A percentile compares a stretch with the other conserved stretches of the same genome.
Conservation (phyloP, 1,284 basidiomycete genomes). For the Phlebopus sp. region DNA sequence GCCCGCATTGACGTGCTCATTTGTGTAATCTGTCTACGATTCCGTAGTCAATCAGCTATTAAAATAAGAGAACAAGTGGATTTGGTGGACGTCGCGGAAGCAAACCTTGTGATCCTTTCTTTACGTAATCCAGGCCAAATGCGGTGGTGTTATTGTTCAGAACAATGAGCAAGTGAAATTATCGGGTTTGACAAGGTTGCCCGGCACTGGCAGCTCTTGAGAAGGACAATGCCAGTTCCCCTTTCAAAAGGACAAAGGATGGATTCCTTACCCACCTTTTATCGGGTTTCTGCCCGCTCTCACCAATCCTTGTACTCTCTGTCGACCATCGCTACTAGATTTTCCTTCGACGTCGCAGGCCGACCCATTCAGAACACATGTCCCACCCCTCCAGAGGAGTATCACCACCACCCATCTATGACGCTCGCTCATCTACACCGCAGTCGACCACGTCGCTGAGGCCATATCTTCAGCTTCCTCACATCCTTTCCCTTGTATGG, state of each 20-base stretch:
- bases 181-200: background rate
- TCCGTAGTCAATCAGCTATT: no score
- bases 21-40: no score
- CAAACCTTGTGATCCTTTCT: no score
- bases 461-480: conserved; percentile 80
- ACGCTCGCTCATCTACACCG: conserved; percentile 39
- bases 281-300: conserved; percentile 13
- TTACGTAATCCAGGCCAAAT: conserved; percentile 6
- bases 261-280: conserved; percentile 5
- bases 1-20: no score
- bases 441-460: conserved; percentile 52
- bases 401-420: conserved; percentile 54
- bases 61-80: no score
- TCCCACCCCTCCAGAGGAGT: conserved; percentile 36
- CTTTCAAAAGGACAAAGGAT: conserved; percentile 26
- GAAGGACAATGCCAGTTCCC: conserved; percentile 26
- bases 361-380: conserved; percentile 39
- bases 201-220: background rate
- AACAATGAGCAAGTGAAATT: conserved; percentile 7
- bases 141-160: conserved; percentile 30
- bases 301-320: conserved; percentile 18
- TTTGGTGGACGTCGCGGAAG: no score
- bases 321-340: conserved; percentile 25
- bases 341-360: conserved; percentile 43
- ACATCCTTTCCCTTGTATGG: conserved; percentile 83